Percentiles rank a stretch among this genome's conserved stretches.
Conservation (phyloP, 331 rosid genomes). For the Quercus phellos region DNA sequence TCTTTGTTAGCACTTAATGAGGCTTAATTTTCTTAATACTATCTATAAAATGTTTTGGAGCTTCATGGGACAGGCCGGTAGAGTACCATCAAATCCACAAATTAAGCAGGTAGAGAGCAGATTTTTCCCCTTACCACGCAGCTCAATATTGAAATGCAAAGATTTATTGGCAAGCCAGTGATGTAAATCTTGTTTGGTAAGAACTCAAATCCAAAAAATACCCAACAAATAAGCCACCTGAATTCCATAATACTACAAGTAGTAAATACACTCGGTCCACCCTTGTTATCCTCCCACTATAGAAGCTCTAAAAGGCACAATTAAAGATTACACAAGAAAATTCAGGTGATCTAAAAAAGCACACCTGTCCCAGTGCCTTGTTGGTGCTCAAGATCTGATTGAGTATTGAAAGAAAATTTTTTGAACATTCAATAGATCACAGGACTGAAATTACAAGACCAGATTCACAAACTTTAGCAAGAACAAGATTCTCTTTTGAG, state of each 20-base stretch:
- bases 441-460: no score
- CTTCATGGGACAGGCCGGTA: no score
- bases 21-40: neutral
- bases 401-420: no score
- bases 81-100: no score
- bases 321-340: neutral
- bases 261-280: neutral
- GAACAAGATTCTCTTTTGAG: no score
- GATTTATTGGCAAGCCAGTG: neutral
- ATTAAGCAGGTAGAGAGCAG: no score
- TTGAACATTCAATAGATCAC: no score
- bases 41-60: no score
- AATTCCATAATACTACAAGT: neutral
- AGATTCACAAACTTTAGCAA: no score
- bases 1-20: neutral
- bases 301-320: neutral
- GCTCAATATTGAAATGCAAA: neutral
- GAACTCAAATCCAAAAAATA: neutral
- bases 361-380: no score
- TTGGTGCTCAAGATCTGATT: no score
- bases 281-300: neutral
- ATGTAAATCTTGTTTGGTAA: neutral
- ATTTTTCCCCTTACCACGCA: no score
- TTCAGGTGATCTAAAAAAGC: neutral
- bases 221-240: neutral